Conservation (phyloP, 73 alveolate genomes). For the Paramecium tetraurelia region DNA sequence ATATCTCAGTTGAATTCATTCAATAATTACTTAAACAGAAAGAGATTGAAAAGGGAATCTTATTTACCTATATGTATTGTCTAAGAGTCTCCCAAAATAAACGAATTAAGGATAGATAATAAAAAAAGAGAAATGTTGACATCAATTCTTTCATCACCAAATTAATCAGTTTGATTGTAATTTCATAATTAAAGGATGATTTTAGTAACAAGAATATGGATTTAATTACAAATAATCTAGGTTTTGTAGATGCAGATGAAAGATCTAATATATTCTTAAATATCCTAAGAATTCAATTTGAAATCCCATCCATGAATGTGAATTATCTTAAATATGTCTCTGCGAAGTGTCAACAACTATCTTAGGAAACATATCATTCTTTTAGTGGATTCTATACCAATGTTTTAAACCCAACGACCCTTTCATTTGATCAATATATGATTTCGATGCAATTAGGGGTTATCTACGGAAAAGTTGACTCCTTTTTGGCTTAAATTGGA, state of each 20-base stretch:
- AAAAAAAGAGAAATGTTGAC: background rate
- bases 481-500: background rate
- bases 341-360: background rate
- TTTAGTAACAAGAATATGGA: background rate
- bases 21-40: background rate
- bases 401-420: background rate
- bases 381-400: constrained; percentile 1
- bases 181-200: background rate
- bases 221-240: background rate
- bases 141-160: background rate
- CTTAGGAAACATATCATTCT: background rate
- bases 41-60: background rate
- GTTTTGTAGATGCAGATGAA: background rate
- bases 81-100: constrained; percentile 20
- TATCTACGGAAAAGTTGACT: background rate
- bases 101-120: background rate
- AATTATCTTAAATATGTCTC: background rate
- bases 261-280: background rate
- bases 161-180: background rate
- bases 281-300: background rate
- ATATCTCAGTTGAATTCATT: background rate
- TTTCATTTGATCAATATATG: constrained; percentile 11
- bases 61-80: background rate
- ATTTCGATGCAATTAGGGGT: background rate
- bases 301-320: background rate